Conservation (phyloP, 1,284 basidiomycete species). For the Ceratobasidium sp. region DNA sequence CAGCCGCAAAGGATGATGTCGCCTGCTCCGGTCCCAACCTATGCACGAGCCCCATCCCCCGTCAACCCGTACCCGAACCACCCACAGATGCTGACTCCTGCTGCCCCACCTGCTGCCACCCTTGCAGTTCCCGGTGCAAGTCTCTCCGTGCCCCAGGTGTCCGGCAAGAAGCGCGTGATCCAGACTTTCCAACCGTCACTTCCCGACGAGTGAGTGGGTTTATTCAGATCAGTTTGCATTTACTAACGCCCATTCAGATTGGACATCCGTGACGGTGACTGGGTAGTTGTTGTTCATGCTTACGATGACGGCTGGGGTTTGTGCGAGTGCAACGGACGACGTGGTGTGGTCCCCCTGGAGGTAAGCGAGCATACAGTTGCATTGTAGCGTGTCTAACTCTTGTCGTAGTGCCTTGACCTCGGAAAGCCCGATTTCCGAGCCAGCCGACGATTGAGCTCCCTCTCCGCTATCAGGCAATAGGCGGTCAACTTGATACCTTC, state of each 20-base stretch:
- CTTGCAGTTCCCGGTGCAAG: background rate
- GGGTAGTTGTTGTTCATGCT: constrained; percentile 31
- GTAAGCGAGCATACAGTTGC: background rate
- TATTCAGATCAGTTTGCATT: background rate
- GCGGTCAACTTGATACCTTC: background rate
- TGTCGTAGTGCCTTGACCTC: constrained; percentile 26
- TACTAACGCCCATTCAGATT: background rate
- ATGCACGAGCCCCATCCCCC: background rate
- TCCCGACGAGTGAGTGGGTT: constrained; percentile 28
- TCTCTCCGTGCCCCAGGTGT: background rate
- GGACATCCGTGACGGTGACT: constrained; percentile 34
- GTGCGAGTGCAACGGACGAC: constrained; percentile 32
- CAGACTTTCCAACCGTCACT: constrained; percentile 34
- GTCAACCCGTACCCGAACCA: background rate
- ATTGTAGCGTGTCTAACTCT: background rate
- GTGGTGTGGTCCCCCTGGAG: constrained; percentile 34
- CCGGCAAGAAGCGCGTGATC: constrained; percentile 29
- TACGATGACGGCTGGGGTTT: constrained; percentile 35
- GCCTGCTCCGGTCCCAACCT: constrained; percentile 8
- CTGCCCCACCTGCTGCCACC: background rate
- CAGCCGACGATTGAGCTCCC: constrained; percentile 30
- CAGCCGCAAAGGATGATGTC: constrained; percentile 18
- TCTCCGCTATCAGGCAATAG: constrained; percentile 26
- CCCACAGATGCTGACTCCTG: background rate
- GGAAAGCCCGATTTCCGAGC: constrained; percentile 27